Base-by-base conservation (phyloP, 306 rosid genomes). In the Rosa persica region DNA sequence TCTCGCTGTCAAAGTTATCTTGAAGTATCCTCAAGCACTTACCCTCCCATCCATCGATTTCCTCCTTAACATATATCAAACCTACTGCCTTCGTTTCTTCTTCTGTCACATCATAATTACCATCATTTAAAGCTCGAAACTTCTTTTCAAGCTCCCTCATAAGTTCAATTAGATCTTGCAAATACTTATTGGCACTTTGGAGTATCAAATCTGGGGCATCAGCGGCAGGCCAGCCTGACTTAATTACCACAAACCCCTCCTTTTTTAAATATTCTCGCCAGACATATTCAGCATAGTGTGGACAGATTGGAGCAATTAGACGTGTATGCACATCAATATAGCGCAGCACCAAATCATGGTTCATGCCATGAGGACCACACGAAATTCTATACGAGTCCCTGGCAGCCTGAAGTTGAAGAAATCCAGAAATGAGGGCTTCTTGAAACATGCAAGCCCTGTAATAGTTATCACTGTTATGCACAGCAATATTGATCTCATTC, bases 271-370 rank as follows among this genome's bases (percentile, higher is more conserved):
- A 80, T 72, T 85, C 93, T 80, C 92, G 88, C 98, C 98, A 93
- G 57, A 91, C 85, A 84, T 86, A 87, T 74, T 93, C 98, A 19
- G 90, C 91, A 85, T 93, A 93, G 81, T 93, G 98, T 1, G 97
- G 98, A 78, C 98, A 93, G 25, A 93, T 89, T 69, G 98, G 98
- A 82, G 93, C 86, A 38, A 93, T 54, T 61, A 93, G 90, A 55
- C 98, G 93, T 20, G 98, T 93, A 80, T 93, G 98, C 84, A 93
- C 97, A 83, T 93, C 97, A 92, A 93, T 93, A 85, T 89, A 93
- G n/a, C 80, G 97, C 88, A 81, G 78, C 62, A 91, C 93, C 65
- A 93, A 80, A n/a, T 93, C 91, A 73, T 70, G 91, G 82, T 91
- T 93, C 86, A 74, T 81, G 67, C 98, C 98, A 12, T 88, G 87